A percentile compares a stretch with the other conserved stretches of the same genome.
Evolutionary conservation across 306 rosid species (phyloP).

Genomic region (Glycine soja): DNA sequence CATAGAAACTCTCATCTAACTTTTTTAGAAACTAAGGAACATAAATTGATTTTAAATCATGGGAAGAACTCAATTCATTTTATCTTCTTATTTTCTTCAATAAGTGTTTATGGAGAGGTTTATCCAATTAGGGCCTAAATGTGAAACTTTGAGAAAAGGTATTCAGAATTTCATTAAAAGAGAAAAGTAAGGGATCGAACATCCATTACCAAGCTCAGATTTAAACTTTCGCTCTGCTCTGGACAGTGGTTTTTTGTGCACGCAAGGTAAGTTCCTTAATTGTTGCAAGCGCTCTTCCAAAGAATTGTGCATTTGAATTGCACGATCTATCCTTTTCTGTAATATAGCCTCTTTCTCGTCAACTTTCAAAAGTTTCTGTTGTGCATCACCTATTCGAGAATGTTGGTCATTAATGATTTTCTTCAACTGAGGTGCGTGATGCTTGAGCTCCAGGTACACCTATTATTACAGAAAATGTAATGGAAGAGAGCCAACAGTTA

Average conservation of each 20-base stretch:
- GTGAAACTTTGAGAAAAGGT: background rate
- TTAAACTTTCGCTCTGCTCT: constrained; percentile 86
- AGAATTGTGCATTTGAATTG: constrained; percentile 63
- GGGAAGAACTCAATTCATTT: background rate
- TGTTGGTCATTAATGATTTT: constrained; percentile 77
- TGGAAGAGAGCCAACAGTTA: constrained; percentile 27
- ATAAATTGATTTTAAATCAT: background rate
- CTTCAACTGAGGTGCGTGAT: constrained; percentile 88
- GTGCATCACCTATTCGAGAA: constrained; percentile 65
- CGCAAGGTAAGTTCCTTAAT: constrained; percentile 75
- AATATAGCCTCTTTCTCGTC: constrained; percentile 65
- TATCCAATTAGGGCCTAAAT: background rate
- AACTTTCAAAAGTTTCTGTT: constrained; percentile 66
- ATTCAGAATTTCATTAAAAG: constrained; percentile 28
- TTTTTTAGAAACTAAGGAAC: background rate
- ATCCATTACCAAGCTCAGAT: constrained; percentile 83
- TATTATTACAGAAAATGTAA: constrained; percentile 40
- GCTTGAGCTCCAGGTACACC: constrained; percentile 89
- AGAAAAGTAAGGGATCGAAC: constrained; percentile 30
- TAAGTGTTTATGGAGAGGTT: background rate
- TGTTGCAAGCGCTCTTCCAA: constrained; percentile 79
- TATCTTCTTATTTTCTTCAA: background rate
- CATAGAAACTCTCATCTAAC: background rate
- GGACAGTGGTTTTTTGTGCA: constrained; percentile 82
- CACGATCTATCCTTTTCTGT: constrained; percentile 66